These are phyloP conservation scores for Aspergillus novoparasiticus DNA, from an alignment of 2,329 filamentous ascomycete species.

Conservation along the genomic window DNA sequence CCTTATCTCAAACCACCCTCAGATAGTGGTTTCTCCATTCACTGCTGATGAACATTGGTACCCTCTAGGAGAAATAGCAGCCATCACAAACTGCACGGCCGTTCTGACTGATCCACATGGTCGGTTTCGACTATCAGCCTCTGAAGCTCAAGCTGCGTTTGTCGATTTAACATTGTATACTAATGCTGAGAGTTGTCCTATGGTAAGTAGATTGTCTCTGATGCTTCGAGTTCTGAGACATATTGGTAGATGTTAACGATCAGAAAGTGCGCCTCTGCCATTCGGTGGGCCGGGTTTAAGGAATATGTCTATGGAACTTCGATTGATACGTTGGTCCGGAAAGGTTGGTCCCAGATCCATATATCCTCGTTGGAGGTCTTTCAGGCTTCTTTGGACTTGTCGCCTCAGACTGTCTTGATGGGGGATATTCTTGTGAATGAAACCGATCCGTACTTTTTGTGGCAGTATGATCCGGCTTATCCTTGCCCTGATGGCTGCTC, in stretches of 20 bases:
- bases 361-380: slow-evolving; percentile 53
- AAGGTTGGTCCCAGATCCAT: slow-evolving; percentile 57
- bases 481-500: slow-evolving; percentile 1
- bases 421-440: slow-evolving; percentile 53
- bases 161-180: slow-evolving; percentile 56
- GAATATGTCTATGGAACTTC: slow-evolving; percentile 60
- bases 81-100: slow-evolving; percentile 56
- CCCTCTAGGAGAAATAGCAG: slow-evolving; percentile 54
- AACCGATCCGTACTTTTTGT: slow-evolving; percentile 57
- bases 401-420: slow-evolving; percentile 45
- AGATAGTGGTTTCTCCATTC: slow-evolving; percentile 32
- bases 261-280: slow-evolving; percentile 55
- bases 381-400: slow-evolving; percentile 32
- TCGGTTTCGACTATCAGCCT: slow-evolving; percentile 46
- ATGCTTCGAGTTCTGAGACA: background rate
- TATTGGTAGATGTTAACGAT: background rate
- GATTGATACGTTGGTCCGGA: slow-evolving; percentile 49
- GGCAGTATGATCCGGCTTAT: slow-evolving; percentile 51
- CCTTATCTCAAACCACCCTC: background rate
- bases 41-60: slow-evolving; percentile 22
- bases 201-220: slow-evolving; percentile 32
- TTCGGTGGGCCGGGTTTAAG: slow-evolving; percentile 58
- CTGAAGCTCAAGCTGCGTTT: slow-evolving; percentile 51
- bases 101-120: slow-evolving; percentile 50
- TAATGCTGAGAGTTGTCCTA: slow-evolving; percentile 60